phyloP scores from a whole-genome alignment of 106 monocot species.

The Dendrobium catenatum region DNA sequence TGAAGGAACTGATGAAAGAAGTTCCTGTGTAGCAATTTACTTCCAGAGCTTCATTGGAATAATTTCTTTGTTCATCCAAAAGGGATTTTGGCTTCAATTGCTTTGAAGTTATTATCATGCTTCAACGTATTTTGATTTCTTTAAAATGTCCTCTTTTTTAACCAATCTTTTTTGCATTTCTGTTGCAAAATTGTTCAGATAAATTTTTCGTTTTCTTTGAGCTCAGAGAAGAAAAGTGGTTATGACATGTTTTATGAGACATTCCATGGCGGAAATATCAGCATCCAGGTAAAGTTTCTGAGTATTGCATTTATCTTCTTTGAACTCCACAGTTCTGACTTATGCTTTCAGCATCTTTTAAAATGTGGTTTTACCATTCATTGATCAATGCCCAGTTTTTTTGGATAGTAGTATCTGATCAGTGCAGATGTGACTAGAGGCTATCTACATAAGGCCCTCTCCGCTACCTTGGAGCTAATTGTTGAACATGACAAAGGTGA shows the following conservation, averaged over 20 bases:
- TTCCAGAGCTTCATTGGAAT: background rate
- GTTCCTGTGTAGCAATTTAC: background rate
- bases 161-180: background rate
- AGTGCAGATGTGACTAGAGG: conserved; percentile 27
- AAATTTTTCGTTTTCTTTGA: conserved; percentile 24
- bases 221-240: conserved; percentile 16
- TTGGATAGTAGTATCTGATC: conserved; percentile 23
- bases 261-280: conserved; percentile 42
- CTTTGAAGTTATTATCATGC: background rate
- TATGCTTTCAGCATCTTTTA: background rate
- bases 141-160: background rate
- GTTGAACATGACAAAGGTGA: conserved; percentile 29
- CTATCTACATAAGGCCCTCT: conserved; percentile 30
- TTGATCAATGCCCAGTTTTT: conserved; percentile 10
- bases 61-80: background rate
- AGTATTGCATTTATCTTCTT: too few relatives aligned
- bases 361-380: background rate
- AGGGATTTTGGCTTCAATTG: background rate
- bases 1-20: background rate
- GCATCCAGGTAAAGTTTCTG: conserved; percentile 27
- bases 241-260: conserved; percentile 29
- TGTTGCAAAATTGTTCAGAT: conserved; percentile 13
- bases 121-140: background rate
- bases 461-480: conserved; percentile 27
- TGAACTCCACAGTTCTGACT: background rate